A percentile compares a stretch with the other conserved stretches of the same genome.
Evolutionary conservation across 2,329 filamentous ascomycete genomes (phyloP).

Genomic region (Sclerotinia sclerotiorum): DNA sequence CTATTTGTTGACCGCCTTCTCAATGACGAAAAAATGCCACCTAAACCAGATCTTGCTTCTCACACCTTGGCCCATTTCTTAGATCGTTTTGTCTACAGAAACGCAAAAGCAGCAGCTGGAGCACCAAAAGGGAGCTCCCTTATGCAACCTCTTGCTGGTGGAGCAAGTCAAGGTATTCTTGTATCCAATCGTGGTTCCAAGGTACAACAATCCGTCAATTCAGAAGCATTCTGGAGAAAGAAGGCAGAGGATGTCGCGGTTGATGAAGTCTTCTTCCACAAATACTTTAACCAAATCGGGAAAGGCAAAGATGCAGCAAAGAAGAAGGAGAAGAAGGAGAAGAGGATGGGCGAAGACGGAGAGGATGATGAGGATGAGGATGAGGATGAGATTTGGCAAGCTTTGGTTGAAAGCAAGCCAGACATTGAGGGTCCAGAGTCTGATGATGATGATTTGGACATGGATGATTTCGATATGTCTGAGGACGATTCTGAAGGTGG

Average conservation of each 20-base stretch:
- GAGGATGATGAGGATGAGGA: conserved; percentile 53
- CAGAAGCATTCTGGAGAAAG: conserved; percentile 87
- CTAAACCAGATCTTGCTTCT: conserved; percentile 86
- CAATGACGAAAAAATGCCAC: conserved; percentile 66
- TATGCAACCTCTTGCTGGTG: conserved; percentile 86
- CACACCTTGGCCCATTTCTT: conserved; percentile 94
- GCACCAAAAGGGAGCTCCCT: conserved; percentile 78
- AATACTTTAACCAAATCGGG: conserved; percentile 81
- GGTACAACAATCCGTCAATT: conserved; percentile 71
- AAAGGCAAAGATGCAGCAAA: conserved; percentile 58
- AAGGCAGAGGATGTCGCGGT: conserved; percentile 82
- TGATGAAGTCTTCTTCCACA: conserved; percentile 97
- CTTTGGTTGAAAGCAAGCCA: conserved; percentile 76
- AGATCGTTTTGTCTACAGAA: conserved; percentile 97
- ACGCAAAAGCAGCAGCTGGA: conserved; percentile 69
- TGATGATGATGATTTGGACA: conserved; percentile 52
- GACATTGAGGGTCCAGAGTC: conserved; percentile 67
- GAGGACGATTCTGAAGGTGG: conserved; percentile 50
- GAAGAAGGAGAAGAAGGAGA: conserved; percentile 57
- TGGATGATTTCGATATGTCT: conserved; percentile 54
- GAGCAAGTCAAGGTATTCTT: conserved; percentile 59
- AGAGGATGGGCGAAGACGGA: conserved; percentile 48
- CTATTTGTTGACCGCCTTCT: conserved; percentile 76
- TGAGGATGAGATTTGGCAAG: conserved; percentile 89
- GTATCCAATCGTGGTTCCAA: conserved; percentile 48